Evolutionary conservation across 2,329 filamentous ascomycete species (phyloP), one percentile per base, ranked within the genome.

Genomic region (Arthrobotrys sphaeroides): DNA sequence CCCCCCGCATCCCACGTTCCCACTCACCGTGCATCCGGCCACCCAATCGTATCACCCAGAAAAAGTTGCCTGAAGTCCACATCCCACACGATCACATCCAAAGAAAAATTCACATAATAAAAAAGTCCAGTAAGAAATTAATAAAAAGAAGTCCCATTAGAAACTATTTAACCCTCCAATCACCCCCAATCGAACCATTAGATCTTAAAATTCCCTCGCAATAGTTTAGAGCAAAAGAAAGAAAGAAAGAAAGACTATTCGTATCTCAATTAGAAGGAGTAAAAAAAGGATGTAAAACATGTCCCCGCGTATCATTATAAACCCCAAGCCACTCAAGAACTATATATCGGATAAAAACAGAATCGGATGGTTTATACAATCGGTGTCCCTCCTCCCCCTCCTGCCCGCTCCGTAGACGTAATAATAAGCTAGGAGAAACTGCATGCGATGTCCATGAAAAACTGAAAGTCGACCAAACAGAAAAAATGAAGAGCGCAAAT

Each of bases 401-500:
- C 2, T 0, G 16, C 24, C 2, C 0, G 16, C 13, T 36, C 47
- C 47, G 26, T 53, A 53, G 28, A 53, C 13, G n/a, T n/a, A n/a
- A n/a, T n/a, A n/a, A n/a, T n/a, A n/a, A n/a, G 12, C 26, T 3
- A 13, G 47, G 6, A 9, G 9, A 33, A 33, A 18, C 16, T 6
- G 47, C n/a, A 36, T 33, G 47, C 47, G 47, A 53, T 53, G 26
- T 53, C 33, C 26, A 53, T 53, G 26, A 53, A 28, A 16, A 43
- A 5, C 10, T 33, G n/a, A 20, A 10, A 10, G 36, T 16, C 36
- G 16, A 16, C 36, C 36, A 22, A 18, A 9, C 28, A 53, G 47
- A 53, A 28, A 55, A 60, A 60, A 24, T 24, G 22, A 31, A 28
- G 20, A 53, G 13, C 61, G 47, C 51, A 53, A 53, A 53, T 12